Evolutionary conservation across 2,329 filamentous ascomycete species (phyloP).

Genomic region (Colletotrichum camelliae): DNA sequence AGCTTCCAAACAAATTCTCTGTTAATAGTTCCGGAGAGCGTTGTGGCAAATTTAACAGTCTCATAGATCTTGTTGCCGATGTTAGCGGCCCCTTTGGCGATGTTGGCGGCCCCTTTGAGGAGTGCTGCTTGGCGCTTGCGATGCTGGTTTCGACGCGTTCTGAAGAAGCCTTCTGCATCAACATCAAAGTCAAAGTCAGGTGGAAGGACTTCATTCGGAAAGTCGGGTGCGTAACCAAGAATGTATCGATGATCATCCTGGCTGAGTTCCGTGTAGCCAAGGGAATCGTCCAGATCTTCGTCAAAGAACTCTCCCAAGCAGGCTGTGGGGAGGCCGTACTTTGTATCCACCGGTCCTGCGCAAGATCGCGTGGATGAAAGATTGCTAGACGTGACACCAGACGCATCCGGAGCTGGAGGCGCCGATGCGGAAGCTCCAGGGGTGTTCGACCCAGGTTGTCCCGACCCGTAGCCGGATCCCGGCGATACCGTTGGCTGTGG

Average conservation of each 20-base stretch:
- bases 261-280: slow-evolving; percentile 24
- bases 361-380: neutral
- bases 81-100: neutral
- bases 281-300: slow-evolving; percentile 29
- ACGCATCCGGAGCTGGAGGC: neutral
- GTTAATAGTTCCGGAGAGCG: slow-evolving; percentile 21
- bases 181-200: neutral
- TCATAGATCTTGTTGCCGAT: neutral
- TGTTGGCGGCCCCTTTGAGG: neutral
- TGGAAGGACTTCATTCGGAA: neutral
- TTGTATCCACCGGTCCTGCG: slow-evolving; percentile 21
- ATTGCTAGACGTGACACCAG: neutral
- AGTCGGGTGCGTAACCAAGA: neutral
- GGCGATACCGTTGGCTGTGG: neutral
- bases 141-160: neutral
- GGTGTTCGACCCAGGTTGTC: neutral
- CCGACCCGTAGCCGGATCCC: neutral
- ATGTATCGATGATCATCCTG: neutral
- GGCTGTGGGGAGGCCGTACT: slow-evolving; percentile 29
- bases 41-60: neutral
- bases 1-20: slow-evolving; percentile 24
- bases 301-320: slow-evolving; percentile 32
- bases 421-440: neutral
- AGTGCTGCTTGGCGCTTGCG: neutral
- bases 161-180: neutral